These are phyloP conservation scores for Rhizodiscina lignyota DNA, from an alignment of 495 filamentous ascomycete species.

Conservation along the genomic window DNA sequence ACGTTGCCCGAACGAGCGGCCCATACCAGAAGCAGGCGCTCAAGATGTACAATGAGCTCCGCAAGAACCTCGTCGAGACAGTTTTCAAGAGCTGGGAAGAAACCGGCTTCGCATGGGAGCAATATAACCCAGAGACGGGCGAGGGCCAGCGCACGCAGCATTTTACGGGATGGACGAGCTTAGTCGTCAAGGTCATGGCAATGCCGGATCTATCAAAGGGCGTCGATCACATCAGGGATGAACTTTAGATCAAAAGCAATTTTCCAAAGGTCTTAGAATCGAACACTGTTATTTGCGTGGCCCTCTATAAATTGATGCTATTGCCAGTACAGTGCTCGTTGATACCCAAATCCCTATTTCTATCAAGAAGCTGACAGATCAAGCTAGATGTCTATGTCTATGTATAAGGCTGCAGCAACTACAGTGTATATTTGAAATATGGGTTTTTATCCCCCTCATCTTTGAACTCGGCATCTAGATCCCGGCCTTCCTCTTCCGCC, in stretches of 20 bases:
- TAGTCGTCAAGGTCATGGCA: slow-evolving; percentile 94
- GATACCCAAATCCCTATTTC: too few relatives aligned
- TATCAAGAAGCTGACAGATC: too few relatives aligned
- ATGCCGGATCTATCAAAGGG: slow-evolving; percentile 45
- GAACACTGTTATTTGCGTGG: too few relatives aligned
- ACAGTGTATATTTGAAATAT: background rate
- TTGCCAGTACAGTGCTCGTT: too few relatives aligned
- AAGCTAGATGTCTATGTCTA: too few relatives aligned
- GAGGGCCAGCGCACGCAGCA: slow-evolving; percentile 89
- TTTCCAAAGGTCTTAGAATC: too few relatives aligned
- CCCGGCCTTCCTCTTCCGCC: background rate
- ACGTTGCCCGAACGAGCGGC: slow-evolving; percentile 36
- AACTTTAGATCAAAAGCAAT: too few relatives aligned
- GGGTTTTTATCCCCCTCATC: background rate
- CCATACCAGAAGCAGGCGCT: slow-evolving; percentile 53
- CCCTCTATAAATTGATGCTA: too few relatives aligned
- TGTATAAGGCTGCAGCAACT: too few relatives aligned
- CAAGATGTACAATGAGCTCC: slow-evolving; percentile 59
- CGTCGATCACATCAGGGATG: slow-evolving; percentile 11
- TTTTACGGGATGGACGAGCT: slow-evolving; percentile 95
- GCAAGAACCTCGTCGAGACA: slow-evolving; percentile 74
- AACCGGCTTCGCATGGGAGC: slow-evolving; percentile 97
- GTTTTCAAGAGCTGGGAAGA: slow-evolving; percentile 76
- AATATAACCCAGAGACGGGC: slow-evolving; percentile 90
- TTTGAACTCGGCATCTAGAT: background rate